Base-by-base conservation (phyloP, 202 grass and related monocot species). In the Zoysia matrella region DNA sequence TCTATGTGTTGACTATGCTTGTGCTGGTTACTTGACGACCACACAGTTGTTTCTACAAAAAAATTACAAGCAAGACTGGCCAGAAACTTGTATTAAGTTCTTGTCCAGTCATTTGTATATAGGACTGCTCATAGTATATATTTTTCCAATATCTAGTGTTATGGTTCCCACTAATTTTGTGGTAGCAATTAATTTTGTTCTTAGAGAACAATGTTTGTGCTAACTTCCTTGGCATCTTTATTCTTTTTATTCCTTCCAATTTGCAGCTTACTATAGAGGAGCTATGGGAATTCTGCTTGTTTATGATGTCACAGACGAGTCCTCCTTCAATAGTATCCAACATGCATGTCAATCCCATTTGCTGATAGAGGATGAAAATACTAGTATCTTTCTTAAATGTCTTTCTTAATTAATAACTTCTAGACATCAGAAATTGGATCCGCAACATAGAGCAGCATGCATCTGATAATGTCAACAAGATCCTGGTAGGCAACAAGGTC, bases 341-440 rank as follows among this genome's bases (percentile, higher is more conserved):
- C 65, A 47, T 72, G 5, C 76, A 66, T 53, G 8, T 76, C 7
- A 70, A 71, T 80, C 54, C 52, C 8, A 36, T 60, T 58, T 85
- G 50, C 71, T 85, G n/a, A 60, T 2, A 77, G 42, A 71, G 47
- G 14, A 49, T 76, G 77, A 40, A 84, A 55, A 22, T 74, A 7
- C 42, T 10, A 68, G n/a, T 74, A 41, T 52, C 39, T 63, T 44
- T 72, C 10, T 53, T 67, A 3, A 80, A 53, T 60, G 6, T 65
- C 45, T 73, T 57, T 74, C 78, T 90, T 88, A 92, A 84, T 75
- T 68, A 83, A 85, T 68, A 76, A 83, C 54, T 47, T 69, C 44
- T 80, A 97, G 94, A 97, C 75, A 97, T 97, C 65, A 93, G 91
- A 88, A 97, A 97, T 86, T 97, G 94, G 94, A 92, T 97, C 48